Evolutionary conservation across 345 rosid species (phyloP), one percentile per base, ranked within the genome.

Genomic region (Pistacia integerrima): DNA sequence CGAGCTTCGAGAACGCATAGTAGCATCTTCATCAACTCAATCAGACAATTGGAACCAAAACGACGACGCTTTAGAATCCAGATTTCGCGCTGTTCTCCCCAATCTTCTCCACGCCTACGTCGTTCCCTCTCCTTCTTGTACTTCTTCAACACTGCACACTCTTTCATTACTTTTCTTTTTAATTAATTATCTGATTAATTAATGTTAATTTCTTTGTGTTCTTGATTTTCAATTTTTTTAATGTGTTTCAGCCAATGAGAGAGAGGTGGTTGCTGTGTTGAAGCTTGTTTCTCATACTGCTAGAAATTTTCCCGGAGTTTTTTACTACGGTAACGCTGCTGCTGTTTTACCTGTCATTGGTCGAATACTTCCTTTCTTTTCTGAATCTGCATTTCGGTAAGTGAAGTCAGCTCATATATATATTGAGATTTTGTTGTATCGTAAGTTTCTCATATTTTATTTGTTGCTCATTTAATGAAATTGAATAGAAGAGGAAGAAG

Each of bases 1-100:
- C 88, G 93, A 93, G 76, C 97, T 92, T 64, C 97, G 97, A 8
- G 97, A 92, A 61, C 93, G 91, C 48, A 85, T 90, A 51, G 98
- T 90, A 18, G 91, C 97, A 10, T 71, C 93, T 10, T 83, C 97
- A 6, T 93, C 97, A 17, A 80, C 87, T 54, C 85, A 91, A 25
- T 70, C 87, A 6, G 79, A 75, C 78, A 67, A 16, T 77, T 62
- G 59, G 61, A 79, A 70, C 72, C 72, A 62, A 67, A 73, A 74
- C 65, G 83, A 67, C 54, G 88, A 79, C 62, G 93, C 92, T 56
- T 80, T 96, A 9, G 90, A 82, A 82, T 79, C 71, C 77, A 83
- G 91, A 72, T 91, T 96, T 69, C 94, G 94, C 18, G 88, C 91
- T 61, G 93, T 95, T 67, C 87, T 95, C 51, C 93, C 93, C 61